Base-by-base conservation (phyloP, 257 asterid species). In the Plantago ovata region DNA sequence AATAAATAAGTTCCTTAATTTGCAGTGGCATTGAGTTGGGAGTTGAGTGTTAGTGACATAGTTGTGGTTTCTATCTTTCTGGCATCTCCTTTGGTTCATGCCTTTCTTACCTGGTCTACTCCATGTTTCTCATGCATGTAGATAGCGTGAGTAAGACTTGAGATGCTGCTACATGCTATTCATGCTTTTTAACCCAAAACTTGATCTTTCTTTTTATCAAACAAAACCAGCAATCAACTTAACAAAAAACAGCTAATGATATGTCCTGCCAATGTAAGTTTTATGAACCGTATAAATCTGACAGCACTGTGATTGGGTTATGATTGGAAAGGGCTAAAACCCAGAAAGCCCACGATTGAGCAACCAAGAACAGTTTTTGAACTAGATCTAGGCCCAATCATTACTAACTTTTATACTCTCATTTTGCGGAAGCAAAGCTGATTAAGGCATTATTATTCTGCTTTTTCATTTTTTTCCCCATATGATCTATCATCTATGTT, bases 11-110 rank as follows among this genome's bases (percentile, higher is more conserved):
- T 42, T 21, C 13, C 10, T 15, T 39, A 11, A 10, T 16, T 18
- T 12, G 14, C 10, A 3, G n/a, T 59, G 64, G 33, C 11, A 42
- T 59, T 59, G 48, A 61, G 57, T 43, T 43, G 49, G 5, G 7
- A 33, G 56, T 61, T 46, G 38, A 44, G 18, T 45, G 36, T 46
- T n/a, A 19, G n/a, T 10, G 49, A 7, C 15, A 49, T 38, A 22
- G 47, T 44, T 36, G 38, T n/a, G n/a, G n/a, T n/a, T n/a, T n/a
- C n/a, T n/a, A n/a, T n/a, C n/a, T n/a, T n/a, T n/a, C n/a, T n/a
- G n/a, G n/a, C n/a, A n/a, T n/a, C n/a, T n/a, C n/a, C n/a, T n/a
- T n/a, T n/a, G n/a, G 38, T 20, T 55, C 70, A 56, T 56, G 64
- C 45, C 18, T 56, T 50, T 23, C 15, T 33, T 48, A 53, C 11